These are phyloP conservation scores for Cephaloascus albidus DNA, from an alignment of 805 yeast species.

Conservation along the genomic window DNA sequence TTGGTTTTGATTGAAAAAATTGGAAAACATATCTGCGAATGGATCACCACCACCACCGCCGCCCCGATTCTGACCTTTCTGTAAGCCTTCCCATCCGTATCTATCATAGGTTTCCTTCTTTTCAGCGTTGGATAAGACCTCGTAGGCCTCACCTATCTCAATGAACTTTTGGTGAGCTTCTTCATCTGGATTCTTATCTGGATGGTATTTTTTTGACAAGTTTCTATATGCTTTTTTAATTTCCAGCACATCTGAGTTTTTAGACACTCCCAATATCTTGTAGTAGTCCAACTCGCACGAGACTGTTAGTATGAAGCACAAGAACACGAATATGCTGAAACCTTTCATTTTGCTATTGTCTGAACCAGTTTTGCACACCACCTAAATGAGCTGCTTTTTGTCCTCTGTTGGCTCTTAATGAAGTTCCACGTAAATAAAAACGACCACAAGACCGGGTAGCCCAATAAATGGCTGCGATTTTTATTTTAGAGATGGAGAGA, in stretches of 20 bases:
- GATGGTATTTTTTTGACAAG: slow-evolving; percentile 80
- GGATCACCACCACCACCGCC: slow-evolving; percentile 27
- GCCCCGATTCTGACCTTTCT: slow-evolving; percentile 40
- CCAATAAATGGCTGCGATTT: too few relatives aligned
- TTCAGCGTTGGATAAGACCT: slow-evolving; percentile 64
- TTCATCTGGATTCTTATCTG: slow-evolving; percentile 85
- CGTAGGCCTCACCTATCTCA: slow-evolving; percentile 91
- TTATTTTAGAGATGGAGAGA: too few relatives aligned
- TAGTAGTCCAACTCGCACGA: slow-evolving; percentile 32
- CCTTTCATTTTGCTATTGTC: neutral
- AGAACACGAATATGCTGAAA: neutral
- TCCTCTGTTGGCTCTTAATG: too few relatives aligned
- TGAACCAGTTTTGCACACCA: too few relatives aligned
- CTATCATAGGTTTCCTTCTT: slow-evolving; percentile 62
- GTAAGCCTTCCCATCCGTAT: slow-evolving; percentile 69
- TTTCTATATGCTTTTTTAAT: slow-evolving; percentile 80
- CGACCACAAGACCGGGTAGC: too few relatives aligned
- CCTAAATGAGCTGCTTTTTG: too few relatives aligned
- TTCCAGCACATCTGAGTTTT: slow-evolving; percentile 66
- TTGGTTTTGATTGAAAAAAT: slow-evolving; percentile 45
- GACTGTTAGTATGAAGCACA: slow-evolving; percentile 4
- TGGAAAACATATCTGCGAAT: slow-evolving; percentile 56
- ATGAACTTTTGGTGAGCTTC: slow-evolving; percentile 81
- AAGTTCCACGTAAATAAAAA: too few relatives aligned
- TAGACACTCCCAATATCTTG: slow-evolving; percentile 57